These are phyloP conservation scores for Alternaria triticina DNA, from an alignment of 2,329 filamentous ascomycete species.

Conservation along the genomic window DNA sequence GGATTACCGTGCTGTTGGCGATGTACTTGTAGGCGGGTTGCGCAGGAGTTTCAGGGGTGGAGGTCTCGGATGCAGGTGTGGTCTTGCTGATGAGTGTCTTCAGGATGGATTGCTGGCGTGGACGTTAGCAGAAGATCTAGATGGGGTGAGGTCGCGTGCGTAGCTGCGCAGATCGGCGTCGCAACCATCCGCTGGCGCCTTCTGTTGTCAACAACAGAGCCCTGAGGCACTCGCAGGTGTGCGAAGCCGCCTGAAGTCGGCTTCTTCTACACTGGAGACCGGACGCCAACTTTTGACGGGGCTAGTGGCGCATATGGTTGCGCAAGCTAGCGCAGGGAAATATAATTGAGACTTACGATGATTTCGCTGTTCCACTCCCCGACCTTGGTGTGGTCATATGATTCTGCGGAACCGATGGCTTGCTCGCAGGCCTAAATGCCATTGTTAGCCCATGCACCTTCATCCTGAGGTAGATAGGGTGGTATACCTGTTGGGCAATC, in stretches of 20 bases:
- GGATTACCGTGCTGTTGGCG: constrained; percentile 97
- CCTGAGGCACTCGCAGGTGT: not conserved
- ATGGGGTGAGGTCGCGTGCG: constrained; percentile 11
- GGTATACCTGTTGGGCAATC: constrained; percentile 38
- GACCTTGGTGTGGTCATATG: constrained; percentile 87
- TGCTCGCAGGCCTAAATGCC: constrained; percentile 75
- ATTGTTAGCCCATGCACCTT: constrained; percentile 8
- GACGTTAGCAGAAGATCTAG: constrained; percentile 44
- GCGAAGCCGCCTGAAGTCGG: not conserved
- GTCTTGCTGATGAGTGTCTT: constrained; percentile 79
- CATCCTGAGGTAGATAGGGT: not conserved
- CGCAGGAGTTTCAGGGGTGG: constrained; percentile 31
- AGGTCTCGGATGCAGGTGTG: constrained; percentile 59
- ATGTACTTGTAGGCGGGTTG: constrained; percentile 86
- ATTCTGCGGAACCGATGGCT: constrained; percentile 74
- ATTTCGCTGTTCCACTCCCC: constrained; percentile 90
- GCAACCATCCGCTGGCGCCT: not conserved
- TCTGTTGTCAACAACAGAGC: not conserved
- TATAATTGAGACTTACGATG: constrained; percentile 68
- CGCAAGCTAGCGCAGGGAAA: not conserved
- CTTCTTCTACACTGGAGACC: not conserved
- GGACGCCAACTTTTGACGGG: not conserved
- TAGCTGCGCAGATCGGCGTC: not conserved
- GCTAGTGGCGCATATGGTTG: not conserved
- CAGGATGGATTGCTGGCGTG: constrained; percentile 74